phyloP scores from a whole-genome alignment of 768 basidiomycete genomes.

The Cystofilobasidium ferigula region DNA sequence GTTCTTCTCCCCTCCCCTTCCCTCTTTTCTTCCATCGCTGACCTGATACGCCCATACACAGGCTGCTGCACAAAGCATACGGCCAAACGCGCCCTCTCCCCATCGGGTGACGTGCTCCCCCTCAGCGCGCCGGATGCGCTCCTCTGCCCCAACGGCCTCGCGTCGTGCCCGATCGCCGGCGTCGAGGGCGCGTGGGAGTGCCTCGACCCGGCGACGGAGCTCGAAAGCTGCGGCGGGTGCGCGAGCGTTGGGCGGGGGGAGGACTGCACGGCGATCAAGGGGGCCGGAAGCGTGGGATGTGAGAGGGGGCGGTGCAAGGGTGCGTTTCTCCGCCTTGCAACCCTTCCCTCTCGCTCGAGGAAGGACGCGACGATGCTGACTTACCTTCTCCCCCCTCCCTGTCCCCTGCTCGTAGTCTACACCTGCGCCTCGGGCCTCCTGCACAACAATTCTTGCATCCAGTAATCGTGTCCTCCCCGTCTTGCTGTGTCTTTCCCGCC shows the following conservation, averaged over 20 bases:
- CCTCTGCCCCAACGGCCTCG: neutral
- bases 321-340: conserved; percentile 31
- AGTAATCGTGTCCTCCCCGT: no score
- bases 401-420: neutral
- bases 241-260: conserved; percentile 51
- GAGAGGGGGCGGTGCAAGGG: conserved; percentile 39
- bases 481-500: no score
- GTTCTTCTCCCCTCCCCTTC: neutral
- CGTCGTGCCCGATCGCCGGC: neutral
- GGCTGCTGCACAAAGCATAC: neutral
- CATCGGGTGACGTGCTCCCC: neutral
- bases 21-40: neutral
- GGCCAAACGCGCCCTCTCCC: neutral
- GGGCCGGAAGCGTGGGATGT: conserved; percentile 61
- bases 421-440: neutral
- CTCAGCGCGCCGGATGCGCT: neutral
- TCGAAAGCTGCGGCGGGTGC: conserved; percentile 69
- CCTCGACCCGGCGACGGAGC: conserved; percentile 25
- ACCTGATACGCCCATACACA: neutral
- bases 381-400: neutral
- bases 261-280: conserved; percentile 59
- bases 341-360: neutral
- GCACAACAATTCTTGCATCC: conserved; percentile 1
- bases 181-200: neutral
- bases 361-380: neutral